Base-by-base conservation (phyloP, 768 basidiomycete species). In the Psilocybe tampanensis region DNA sequence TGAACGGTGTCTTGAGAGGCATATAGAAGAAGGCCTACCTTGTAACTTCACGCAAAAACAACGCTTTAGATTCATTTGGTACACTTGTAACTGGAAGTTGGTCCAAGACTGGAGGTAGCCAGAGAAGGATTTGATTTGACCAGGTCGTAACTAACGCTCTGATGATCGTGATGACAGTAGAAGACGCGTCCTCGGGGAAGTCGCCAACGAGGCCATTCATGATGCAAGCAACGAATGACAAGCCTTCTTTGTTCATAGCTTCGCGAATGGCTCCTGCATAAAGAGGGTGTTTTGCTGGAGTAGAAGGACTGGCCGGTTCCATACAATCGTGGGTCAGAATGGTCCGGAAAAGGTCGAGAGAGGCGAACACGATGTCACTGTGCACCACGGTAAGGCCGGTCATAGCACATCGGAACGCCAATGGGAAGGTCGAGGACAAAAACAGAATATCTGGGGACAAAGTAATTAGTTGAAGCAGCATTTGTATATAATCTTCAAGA, bases 401-500 rank as follows among this genome's bases (percentile, higher is more conserved):
- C 76, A 96, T 83, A 26, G 86, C 76, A 43, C 86, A 86, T 33
- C 84, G 83, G 74, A 97, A 90, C 9, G 89, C 88, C 47, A 86
- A 69, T 5, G 90, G 85, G 72, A 98, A 92, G 12, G 84, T 80
- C 6, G 88, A 76, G 2, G 92, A 92, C 58, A 86, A 78, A 74
- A 96, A 90, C 61, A 95, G 83, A 42, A 92, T 74, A 50, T 90
- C 86, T 5, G 96, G 93, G 0, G 82, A 77, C 60, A 80, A 73
- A 42, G 86, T 82, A 47, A 88, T 71, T 65, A 95, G 76, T 60
- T 86, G 85, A 52, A 87, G 71, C 13, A 94, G 73, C 73, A 94
- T 80, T 60, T 93, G 94, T 50, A 94, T 68, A 63, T 95, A 98
- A 68, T 99, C 97, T 70, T 98, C 96, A 66, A 99, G 75, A 23